These are phyloP conservation scores for Podospora pseudocomata DNA, from an alignment of 495 filamentous ascomycete genomes.

Conservation along the genomic window DNA sequence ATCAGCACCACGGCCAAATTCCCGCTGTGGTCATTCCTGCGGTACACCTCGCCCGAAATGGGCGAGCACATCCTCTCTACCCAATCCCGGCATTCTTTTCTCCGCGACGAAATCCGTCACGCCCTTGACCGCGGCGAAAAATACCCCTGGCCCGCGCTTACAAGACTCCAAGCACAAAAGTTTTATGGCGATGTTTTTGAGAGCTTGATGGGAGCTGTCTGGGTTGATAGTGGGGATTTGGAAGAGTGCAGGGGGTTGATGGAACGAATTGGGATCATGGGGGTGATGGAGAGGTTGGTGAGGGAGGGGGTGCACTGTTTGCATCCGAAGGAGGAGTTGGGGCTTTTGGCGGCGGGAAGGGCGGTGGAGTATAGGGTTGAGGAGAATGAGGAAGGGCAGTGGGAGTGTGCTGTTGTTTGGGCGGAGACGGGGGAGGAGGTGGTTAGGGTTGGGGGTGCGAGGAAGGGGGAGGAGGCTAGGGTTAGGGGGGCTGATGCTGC, in stretches of 20 bases:
- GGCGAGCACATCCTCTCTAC: conserved; percentile 40
- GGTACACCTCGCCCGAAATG: conserved; percentile 49
- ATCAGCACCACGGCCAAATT: conserved; percentile 25
- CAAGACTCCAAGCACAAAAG: conserved; percentile 65
- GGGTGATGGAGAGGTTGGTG: conserved; percentile 60
- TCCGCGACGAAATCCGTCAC: conserved; percentile 48
- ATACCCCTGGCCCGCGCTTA: conserved; percentile 76
- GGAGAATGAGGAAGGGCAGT: conserved; percentile 22
- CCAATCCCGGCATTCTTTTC: conserved; percentile 44
- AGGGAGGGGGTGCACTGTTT: conserved; percentile 55
- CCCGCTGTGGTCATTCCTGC: conserved; percentile 68
- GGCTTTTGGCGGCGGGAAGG: conserved; percentile 49
- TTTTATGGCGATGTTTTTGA: conserved; percentile 87
- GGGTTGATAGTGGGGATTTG: conserved; percentile 71
- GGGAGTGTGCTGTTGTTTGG: conserved; percentile 6
- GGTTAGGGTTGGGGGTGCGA: conserved; percentile 42
- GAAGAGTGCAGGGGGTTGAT: conserved; percentile 54
- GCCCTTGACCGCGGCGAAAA: conserved; percentile 38
- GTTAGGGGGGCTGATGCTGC: neutral
- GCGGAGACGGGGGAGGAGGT: conserved; percentile 41
- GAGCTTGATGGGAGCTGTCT: conserved; percentile 76
- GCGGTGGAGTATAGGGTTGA: conserved; percentile 50
- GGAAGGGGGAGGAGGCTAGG: conserved; percentile 53
- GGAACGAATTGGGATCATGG: conserved; percentile 60
- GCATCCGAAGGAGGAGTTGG: conserved; percentile 73